Base-by-base conservation (phyloP, 1,284 basidiomycete species). In the Uromyces viciae-fabae region DNA sequence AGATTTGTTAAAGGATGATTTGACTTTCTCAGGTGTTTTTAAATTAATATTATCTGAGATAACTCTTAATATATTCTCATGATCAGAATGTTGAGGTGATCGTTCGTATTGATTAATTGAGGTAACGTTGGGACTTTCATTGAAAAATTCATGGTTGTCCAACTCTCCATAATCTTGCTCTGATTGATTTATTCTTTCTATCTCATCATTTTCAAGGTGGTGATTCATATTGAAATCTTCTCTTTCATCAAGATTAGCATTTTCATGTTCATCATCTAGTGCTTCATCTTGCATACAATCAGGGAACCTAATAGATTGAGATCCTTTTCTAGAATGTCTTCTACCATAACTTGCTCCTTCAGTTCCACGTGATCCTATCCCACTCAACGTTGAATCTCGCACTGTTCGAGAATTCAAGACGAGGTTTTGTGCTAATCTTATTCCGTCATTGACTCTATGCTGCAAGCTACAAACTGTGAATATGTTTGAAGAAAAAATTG, bases 371-470 rank as follows among this genome's bases (percentile, higher is more conserved):
- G 31, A 9, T 38, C 46, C 69, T 49, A 54, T 33, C 15, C 69
- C 69, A 36, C 69, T 54, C 1, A 54, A 8, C 1, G 25, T 46
- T 46, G 69, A 49, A 25, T 33, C 69, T 25, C 69, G 69, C 69
- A 9, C 52, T 31, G 31, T 49, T 11, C 28, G 69, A n/a, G 75
- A 52, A 8, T 28, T 69, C 0, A 42, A 5, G 8, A 68, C 56
- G 15, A 68, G 49, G 25, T 66, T 69, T 25, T 77, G 43, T 31
- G 33, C 56, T 19, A 69, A 3, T 25, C 40, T 77, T n/a, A 56
- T 40, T 46, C 66, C 49, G 28, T 77, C 75, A 40, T 77, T 68
- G 49, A 77, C 75, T 79, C 72, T 79, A 54, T 79, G 77, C 40
- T 79, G 77, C 25, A 79, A 58, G 31, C 77, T 79, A 38, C 77